Evolutionary conservation across 1,284 basidiomycete genomes (phyloP).

Genomic region (Marasmius sp.): DNA sequence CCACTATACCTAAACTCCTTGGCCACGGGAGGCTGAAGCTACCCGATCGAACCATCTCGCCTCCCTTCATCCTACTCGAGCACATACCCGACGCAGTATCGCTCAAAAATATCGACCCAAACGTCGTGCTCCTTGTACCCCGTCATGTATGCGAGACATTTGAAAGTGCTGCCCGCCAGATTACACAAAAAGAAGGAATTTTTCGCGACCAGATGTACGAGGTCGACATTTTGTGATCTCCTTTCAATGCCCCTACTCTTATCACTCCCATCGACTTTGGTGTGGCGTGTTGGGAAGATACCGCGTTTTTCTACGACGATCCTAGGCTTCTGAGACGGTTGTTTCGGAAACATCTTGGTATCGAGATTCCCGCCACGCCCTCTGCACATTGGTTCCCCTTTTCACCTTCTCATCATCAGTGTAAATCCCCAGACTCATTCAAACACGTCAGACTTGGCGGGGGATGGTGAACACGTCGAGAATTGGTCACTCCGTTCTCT

Average conservation of each 20-base stretch:
- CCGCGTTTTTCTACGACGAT: background rate
- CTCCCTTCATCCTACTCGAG: background rate
- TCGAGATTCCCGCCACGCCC: background rate
- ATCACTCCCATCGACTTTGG: background rate
- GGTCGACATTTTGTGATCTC: background rate
- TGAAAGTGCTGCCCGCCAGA: background rate
- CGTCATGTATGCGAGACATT: background rate
- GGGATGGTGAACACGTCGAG: too few relatives aligned
- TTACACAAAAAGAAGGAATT: background rate
- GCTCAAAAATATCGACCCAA: background rate
- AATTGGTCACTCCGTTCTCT: too few relatives aligned
- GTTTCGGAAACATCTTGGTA: background rate
- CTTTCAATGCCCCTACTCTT: background rate
- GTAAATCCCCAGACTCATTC: too few relatives aligned
- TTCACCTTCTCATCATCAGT: too few relatives aligned
- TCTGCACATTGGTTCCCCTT: background rate
- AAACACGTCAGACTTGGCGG: too few relatives aligned
- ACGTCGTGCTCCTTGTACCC: background rate
- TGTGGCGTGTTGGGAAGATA: background rate
- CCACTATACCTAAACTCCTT: background rate
- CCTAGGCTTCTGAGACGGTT: background rate
- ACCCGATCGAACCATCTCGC: background rate
- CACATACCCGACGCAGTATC: background rate
- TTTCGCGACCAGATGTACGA: background rate
- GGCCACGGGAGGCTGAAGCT: background rate